A percentile compares a stretch with the other conserved stretches of the same genome.
Conservation (phyloP, 2,329 filamentous ascomycete genomes). For the Chaetoscypha palmicola region DNA sequence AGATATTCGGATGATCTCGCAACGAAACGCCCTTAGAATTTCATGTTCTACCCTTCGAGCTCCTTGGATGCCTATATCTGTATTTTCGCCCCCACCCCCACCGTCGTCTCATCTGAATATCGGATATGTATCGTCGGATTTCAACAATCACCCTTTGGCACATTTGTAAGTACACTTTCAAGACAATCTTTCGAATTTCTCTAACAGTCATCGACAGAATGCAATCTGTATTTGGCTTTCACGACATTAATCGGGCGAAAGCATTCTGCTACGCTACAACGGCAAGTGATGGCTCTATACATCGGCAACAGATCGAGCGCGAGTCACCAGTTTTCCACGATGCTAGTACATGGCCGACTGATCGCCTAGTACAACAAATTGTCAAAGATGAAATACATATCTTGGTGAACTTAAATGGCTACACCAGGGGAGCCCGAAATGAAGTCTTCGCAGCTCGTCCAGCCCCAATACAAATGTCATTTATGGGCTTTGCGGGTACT, state of each 20-base stretch:
- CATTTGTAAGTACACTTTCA: slow-evolving; percentile 56
- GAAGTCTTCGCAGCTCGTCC: slow-evolving; percentile 94
- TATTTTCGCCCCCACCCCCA: slow-evolving; percentile 79
- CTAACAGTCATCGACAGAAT: slow-evolving; percentile 46
- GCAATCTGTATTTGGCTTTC: slow-evolving; percentile 96
- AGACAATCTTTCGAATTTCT: neutral
- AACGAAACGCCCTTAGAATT: slow-evolving; percentile 88
- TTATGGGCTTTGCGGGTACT: slow-evolving; percentile 98
- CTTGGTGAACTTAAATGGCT: slow-evolving; percentile 94
- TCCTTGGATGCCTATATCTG: slow-evolving; percentile 74
- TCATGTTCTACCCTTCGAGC: slow-evolving; percentile 82
- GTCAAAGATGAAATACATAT: slow-evolving; percentile 86
- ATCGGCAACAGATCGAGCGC: slow-evolving; percentile 85
- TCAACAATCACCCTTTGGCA: slow-evolving; percentile 95
- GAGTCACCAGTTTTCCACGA: slow-evolving; percentile 90
- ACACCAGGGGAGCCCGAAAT: slow-evolving; percentile 92
- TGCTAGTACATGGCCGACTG: slow-evolving; percentile 77
- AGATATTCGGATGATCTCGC: slow-evolving; percentile 88
- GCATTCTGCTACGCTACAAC: slow-evolving; percentile 97
- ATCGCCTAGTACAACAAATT: slow-evolving; percentile 80
- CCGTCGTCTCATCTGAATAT: slow-evolving; percentile 80
- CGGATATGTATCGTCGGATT: slow-evolving; percentile 95
- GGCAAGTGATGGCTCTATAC: slow-evolving; percentile 76
- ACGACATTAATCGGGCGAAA: slow-evolving; percentile 64
- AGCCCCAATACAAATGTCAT: slow-evolving; percentile 96